These are phyloP conservation scores for Aspergillus sp. DNA, from an alignment of 2,329 filamentous ascomycete genomes.

Conservation along the genomic window DNA sequence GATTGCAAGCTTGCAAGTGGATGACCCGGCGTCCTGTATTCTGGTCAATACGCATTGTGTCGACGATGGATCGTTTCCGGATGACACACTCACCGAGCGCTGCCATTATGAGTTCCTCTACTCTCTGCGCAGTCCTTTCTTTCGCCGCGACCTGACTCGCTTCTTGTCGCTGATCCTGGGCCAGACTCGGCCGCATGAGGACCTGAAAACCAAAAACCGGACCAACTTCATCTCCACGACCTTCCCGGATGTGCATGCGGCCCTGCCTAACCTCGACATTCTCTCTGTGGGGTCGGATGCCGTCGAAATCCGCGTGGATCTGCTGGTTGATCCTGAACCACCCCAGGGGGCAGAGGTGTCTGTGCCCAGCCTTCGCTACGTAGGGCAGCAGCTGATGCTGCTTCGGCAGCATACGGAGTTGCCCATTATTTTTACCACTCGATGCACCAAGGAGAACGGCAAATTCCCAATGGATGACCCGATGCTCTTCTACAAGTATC, in stretches of 20 bases:
- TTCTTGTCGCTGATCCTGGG: slow-evolving; percentile 79
- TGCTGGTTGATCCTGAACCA: slow-evolving; percentile 69
- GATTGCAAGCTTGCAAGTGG: slow-evolving; percentile 58
- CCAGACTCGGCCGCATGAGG: slow-evolving; percentile 75
- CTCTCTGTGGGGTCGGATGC: slow-evolving; percentile 83
- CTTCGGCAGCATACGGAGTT: slow-evolving; percentile 80
- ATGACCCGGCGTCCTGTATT: slow-evolving; percentile 62
- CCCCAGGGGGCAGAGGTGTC: slow-evolving; percentile 61
- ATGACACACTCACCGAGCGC: slow-evolving; percentile 62
- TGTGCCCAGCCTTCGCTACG: slow-evolving; percentile 78
- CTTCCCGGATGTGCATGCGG: slow-evolving; percentile 80
- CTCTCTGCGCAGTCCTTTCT: slow-evolving; percentile 65
- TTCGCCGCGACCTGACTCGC: slow-evolving; percentile 72
- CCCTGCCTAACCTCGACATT: slow-evolving; percentile 82
- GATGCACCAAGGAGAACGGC: slow-evolving; percentile 79
- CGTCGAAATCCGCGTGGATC: slow-evolving; percentile 80
- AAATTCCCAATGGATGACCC: slow-evolving; percentile 82
- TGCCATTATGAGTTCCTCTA: slow-evolving; percentile 90
- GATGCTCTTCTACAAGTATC: slow-evolving; percentile 71
- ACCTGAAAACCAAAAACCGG: slow-evolving; percentile 68
- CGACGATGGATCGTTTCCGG: slow-evolving; percentile 68
- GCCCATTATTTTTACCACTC: slow-evolving; percentile 86
- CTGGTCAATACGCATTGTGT: slow-evolving; percentile 77
- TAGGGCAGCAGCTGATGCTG: slow-evolving; percentile 83
- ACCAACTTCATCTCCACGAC: slow-evolving; percentile 87